phyloP scores from a whole-genome alignment of 2,329 filamentous ascomycete species.

The Colletotrichum shisoi region DNA sequence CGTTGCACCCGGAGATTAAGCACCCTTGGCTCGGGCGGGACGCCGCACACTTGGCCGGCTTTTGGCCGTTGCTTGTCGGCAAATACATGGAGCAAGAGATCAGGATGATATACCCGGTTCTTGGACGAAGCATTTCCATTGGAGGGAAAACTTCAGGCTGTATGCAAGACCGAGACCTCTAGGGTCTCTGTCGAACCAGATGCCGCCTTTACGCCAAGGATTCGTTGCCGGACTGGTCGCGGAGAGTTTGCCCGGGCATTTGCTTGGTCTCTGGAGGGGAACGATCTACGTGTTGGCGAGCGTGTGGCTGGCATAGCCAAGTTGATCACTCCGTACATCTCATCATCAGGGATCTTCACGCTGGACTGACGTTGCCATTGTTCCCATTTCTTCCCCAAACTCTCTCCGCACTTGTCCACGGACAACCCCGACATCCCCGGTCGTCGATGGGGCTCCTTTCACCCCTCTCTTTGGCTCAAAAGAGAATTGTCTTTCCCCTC shows the following conservation, averaged over 20 bases:
- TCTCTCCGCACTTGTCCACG: constrained; percentile 25
- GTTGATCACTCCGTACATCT: neutral
- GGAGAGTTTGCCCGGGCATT: neutral
- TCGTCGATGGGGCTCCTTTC: neutral
- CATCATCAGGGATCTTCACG: neutral
- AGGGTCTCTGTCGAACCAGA: constrained; percentile 22
- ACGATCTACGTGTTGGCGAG: constrained; percentile 9
- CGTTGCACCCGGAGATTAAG: constrained; percentile 11
- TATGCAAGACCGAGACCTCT: constrained; percentile 14
- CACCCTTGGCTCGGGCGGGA: neutral
- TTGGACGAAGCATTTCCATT: constrained; percentile 1
- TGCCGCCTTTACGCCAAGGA: neutral
- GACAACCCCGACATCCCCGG: constrained; percentile 21
- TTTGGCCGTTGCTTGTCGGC: constrained; percentile 16
- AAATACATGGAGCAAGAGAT: constrained; percentile 24
- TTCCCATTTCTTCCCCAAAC: constrained; percentile 22
- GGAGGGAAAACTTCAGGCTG: constrained; percentile 36
- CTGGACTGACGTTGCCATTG: constrained; percentile 17
- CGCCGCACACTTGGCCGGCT: neutral
- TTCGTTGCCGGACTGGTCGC: neutral
- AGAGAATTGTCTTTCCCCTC: too few species aligned
- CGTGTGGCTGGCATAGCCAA: constrained; percentile 23
- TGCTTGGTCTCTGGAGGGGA: neutral
- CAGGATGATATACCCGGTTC: neutral
- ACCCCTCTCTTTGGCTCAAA: neutral